phyloP scores from a whole-genome alignment of 352 stramenopile genomes.

The Globisporangium mamillatum region DNA sequence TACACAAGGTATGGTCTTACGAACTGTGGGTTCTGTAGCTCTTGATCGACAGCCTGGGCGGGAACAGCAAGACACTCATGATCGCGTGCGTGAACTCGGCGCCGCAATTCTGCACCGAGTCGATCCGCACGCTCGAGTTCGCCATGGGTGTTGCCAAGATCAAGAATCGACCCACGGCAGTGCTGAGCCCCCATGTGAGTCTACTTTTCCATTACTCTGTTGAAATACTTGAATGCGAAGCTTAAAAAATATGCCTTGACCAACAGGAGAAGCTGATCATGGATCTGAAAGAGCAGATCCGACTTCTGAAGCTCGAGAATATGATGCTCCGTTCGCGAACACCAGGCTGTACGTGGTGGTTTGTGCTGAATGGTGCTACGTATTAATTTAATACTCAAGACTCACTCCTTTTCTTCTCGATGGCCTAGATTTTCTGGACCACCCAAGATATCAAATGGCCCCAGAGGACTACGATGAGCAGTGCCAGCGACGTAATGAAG shows the following conservation, averaged over 20 bases:
- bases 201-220: too few relatives aligned
- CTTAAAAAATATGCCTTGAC: not conserved
- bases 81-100: slow-evolving; percentile 67
- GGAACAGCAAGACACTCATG: slow-evolving; percentile 79
- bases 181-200: slow-evolving; percentile 50
- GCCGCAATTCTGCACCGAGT: slow-evolving; percentile 57
- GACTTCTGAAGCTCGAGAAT: slow-evolving; percentile 65
- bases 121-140: slow-evolving; percentile 68
- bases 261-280: slow-evolving; percentile 56
- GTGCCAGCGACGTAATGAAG: not conserved
- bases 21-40: slow-evolving; percentile 26
- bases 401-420: not conserved
- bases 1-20: too few relatives aligned
- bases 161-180: slow-evolving; percentile 62
- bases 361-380: not conserved
- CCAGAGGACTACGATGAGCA: slow-evolving; percentile 1
- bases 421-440: slow-evolving; percentile 43
- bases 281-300: slow-evolving; percentile 67
- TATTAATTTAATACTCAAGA: not conserved
- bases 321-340: slow-evolving; percentile 62
- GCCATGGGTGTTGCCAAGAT: slow-evolving; percentile 81
- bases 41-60: slow-evolving; percentile 65
- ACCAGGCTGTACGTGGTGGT: slow-evolving; percentile 47
- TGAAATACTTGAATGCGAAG: not conserved
- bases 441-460: slow-evolving; percentile 21